phyloP scores from a whole-genome alignment of 345 rosid species.

The Hevea brasiliensis region DNA sequence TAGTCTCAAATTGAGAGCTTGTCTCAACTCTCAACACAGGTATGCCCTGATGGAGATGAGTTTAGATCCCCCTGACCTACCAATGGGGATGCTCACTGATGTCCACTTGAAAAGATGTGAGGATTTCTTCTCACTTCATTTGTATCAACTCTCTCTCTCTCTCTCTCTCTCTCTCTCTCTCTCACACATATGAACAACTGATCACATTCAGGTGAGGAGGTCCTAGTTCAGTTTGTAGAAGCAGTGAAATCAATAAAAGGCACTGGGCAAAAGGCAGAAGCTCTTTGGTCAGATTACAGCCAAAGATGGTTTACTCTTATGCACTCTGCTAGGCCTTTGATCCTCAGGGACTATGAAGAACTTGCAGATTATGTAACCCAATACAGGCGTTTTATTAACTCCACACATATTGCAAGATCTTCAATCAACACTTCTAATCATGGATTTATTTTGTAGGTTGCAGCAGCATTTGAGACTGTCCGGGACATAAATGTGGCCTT shows the following conservation, averaged over 20 bases:
- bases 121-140: neutral
- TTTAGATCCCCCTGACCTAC: slow-evolving; percentile 65
- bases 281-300: slow-evolving; percentile 73
- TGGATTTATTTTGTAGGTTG: slow-evolving; percentile 44
- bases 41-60: slow-evolving; percentile 78
- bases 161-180: neutral
- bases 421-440: neutral
- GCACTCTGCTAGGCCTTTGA: slow-evolving; percentile 67
- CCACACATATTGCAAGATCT: neutral
- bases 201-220: slow-evolving; percentile 55
- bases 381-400: neutral
- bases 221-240: slow-evolving; percentile 50
- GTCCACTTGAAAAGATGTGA: slow-evolving; percentile 65
- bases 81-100: slow-evolving; percentile 63
- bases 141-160: too few species aligned
- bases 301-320: slow-evolving; percentile 69
- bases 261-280: slow-evolving; percentile 53
- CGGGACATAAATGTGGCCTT: slow-evolving; percentile 71
- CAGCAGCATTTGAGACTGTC: slow-evolving; percentile 59
- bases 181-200: neutral
- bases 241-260: slow-evolving; percentile 48
- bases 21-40: slow-evolving; percentile 25
- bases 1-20: too few species aligned
- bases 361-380: slow-evolving; percentile 68
- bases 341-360: slow-evolving; percentile 57